Conservation (phyloP, 2,329 filamentous ascomycete species). For the Ophiostoma sp. region DNA sequence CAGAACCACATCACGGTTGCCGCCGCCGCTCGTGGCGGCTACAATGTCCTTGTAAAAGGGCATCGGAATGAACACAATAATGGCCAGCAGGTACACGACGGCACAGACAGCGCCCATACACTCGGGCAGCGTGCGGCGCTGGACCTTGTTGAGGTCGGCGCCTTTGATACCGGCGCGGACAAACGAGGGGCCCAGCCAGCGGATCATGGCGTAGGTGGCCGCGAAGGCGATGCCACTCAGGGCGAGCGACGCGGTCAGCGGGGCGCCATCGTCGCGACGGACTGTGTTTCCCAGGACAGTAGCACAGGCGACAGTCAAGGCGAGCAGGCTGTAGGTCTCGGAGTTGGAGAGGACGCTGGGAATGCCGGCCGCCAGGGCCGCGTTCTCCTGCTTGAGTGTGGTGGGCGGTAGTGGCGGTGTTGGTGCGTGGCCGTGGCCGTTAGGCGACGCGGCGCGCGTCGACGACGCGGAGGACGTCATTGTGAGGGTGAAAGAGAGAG, state of each 20-base stretch:
- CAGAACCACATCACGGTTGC: conserved; percentile 83
- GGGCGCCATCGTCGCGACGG: conserved; percentile 82
- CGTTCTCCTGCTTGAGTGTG: conserved; percentile 20
- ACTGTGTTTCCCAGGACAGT: conserved; percentile 79
- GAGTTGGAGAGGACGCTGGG: conserved; percentile 47
- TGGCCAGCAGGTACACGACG: conserved; percentile 82
- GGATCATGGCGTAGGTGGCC: conserved; percentile 79
- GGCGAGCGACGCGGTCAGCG: conserved; percentile 82
- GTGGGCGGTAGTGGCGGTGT: not conserved
- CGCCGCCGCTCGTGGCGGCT: conserved; percentile 87
- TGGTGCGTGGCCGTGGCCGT: conserved; percentile 10
- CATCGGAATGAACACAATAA: conserved; percentile 94
- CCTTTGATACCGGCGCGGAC: conserved; percentile 86
- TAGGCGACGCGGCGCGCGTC: conserved; percentile 10
- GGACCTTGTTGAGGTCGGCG: conserved; percentile 73
- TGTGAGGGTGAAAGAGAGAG: not conserved
- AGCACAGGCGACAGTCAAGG: conserved; percentile 67
- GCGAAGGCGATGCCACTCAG: conserved; percentile 84
- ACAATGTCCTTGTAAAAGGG: conserved; percentile 99
- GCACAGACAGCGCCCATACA: conserved; percentile 95
- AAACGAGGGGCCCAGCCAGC: conserved; percentile 90
- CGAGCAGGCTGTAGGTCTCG: conserved; percentile 58
- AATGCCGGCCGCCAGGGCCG: conserved; percentile 24
- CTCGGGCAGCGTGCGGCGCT: conserved; percentile 80
- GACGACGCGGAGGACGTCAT: not conserved